These are phyloP conservation scores for Solanum appendiculatum DNA, from an alignment of 257 asterid genomes.

Conservation along the genomic window DNA sequence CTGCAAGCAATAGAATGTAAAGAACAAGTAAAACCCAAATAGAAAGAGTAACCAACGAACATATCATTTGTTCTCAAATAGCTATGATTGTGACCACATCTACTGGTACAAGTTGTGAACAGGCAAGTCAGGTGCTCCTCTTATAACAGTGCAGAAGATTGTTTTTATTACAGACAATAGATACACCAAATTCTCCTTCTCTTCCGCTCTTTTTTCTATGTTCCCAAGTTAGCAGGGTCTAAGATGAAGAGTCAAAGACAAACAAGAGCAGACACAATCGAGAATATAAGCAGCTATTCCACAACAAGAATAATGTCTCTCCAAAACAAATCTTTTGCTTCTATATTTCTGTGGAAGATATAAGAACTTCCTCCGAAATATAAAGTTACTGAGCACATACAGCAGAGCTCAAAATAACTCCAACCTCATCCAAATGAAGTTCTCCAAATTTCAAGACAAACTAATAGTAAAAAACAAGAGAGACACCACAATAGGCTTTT, in stretches of 20 bases:
- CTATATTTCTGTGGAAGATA: neutral
- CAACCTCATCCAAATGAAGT: neutral
- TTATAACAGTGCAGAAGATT: neutral
- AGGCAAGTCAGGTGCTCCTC: neutral
- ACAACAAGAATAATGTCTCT: neutral
- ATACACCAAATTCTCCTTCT: neutral
- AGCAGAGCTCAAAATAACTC: neutral
- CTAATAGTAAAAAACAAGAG: neutral
- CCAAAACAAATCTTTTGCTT: neutral
- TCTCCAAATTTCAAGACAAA: neutral
- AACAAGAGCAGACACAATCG: neutral
- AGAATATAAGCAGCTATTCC: neutral
- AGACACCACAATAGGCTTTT: neutral
- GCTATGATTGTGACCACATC: neutral
- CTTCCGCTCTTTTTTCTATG: neutral
- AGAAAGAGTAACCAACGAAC: neutral
- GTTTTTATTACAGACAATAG: neutral
- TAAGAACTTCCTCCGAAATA: neutral
- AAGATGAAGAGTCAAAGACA: neutral
- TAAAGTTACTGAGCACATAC: neutral
- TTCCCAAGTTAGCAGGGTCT: neutral
- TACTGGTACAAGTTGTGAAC: neutral
- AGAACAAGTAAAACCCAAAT: neutral
- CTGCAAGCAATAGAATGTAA: neutral
- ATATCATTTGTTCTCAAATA: neutral